These are phyloP conservation scores for Ceratobasidium sp. DNA, from an alignment of 1,284 basidiomycete genomes.

Conservation along the genomic window DNA sequence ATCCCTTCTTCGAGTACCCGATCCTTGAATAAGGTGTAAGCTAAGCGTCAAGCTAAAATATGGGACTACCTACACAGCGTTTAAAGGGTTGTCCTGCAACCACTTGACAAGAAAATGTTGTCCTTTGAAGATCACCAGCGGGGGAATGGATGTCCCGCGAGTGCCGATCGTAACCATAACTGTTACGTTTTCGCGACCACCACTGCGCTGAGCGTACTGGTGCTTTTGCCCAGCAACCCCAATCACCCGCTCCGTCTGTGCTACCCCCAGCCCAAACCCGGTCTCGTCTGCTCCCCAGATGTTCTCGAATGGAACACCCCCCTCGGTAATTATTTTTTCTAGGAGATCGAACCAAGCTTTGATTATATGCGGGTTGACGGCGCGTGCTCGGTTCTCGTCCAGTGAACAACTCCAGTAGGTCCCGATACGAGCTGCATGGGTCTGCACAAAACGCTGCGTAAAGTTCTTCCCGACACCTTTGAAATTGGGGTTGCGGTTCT, in stretches of 20 bases:
- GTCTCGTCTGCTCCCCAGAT: constrained; percentile 60
- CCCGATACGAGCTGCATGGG: constrained; percentile 48
- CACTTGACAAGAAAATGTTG: constrained; percentile 55
- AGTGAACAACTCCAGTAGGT: constrained; percentile 54
- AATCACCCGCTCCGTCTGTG: constrained; percentile 53
- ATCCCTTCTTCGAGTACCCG: constrained; percentile 53
- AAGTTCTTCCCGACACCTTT: constrained; percentile 47
- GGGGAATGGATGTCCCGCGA: constrained; percentile 54
- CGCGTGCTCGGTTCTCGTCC: constrained; percentile 52
- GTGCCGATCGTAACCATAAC: constrained; percentile 58
- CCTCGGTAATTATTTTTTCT: constrained; percentile 50
- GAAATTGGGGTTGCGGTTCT: background rate
- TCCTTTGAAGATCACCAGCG: constrained; percentile 59
- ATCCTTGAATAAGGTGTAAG: background rate
- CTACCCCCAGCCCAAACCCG: constrained; percentile 53
- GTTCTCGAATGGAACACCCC: constrained; percentile 52
- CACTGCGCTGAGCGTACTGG: constrained; percentile 55
- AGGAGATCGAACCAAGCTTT: constrained; percentile 53
- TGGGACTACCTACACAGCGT: constrained; percentile 32
- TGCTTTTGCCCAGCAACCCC: constrained; percentile 54
- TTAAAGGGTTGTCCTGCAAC: constrained; percentile 49
- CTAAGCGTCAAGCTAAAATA: background rate
- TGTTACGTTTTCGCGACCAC: constrained; percentile 57
- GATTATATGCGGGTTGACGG: constrained; percentile 53
- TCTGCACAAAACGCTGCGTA: constrained; percentile 44